phyloP scores from a whole-genome alignment of 2,329 filamentous ascomycete species.

The Mycosphaerella arachidis region DNA sequence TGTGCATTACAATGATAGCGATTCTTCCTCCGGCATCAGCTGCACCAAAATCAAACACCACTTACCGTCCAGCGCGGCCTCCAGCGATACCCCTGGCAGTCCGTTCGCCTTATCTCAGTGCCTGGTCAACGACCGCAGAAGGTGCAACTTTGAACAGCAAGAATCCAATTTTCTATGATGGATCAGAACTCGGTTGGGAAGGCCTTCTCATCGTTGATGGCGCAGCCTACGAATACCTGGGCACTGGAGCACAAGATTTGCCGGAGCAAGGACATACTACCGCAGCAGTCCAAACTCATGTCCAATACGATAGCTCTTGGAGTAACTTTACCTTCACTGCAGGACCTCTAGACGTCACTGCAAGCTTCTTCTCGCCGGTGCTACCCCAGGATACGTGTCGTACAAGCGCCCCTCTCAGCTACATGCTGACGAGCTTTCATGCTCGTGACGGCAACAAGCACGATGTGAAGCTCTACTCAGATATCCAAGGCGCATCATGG shows the following conservation, averaged over 20 bases:
- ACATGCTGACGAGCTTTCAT: slow-evolving; percentile 4
- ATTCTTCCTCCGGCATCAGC: not conserved
- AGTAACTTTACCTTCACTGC: slow-evolving; percentile 14
- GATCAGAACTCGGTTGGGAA: slow-evolving; percentile 10
- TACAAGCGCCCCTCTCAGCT: slow-evolving; percentile 8
- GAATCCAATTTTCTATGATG: slow-evolving; percentile 5
- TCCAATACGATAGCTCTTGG: slow-evolving; percentile 10
- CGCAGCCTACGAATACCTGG: slow-evolving; percentile 9
- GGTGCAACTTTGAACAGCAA: slow-evolving; percentile 1
- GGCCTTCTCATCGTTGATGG: slow-evolving; percentile 9
- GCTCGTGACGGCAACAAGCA: slow-evolving; percentile 6
- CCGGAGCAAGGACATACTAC: not conserved
- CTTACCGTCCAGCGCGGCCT: slow-evolving; percentile 59
- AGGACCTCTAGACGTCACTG: slow-evolving; percentile 8
- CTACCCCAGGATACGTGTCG: slow-evolving; percentile 11
- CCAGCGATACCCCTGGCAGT: slow-evolving; percentile 69
- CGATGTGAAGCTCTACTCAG: slow-evolving; percentile 8
- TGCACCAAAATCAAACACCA: not conserved
- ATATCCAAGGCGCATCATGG: not conserved
- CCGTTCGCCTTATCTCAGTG: slow-evolving; percentile 67
- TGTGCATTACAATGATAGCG: not conserved
- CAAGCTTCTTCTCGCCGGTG: slow-evolving; percentile 11
- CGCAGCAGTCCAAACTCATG: slow-evolving; percentile 1
- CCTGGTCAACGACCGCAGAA: slow-evolving; percentile 45
- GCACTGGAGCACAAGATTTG: not conserved